phyloP scores from a whole-genome alignment of 768 basidiomycete genomes.

The Tulasnella sp. region DNA sequence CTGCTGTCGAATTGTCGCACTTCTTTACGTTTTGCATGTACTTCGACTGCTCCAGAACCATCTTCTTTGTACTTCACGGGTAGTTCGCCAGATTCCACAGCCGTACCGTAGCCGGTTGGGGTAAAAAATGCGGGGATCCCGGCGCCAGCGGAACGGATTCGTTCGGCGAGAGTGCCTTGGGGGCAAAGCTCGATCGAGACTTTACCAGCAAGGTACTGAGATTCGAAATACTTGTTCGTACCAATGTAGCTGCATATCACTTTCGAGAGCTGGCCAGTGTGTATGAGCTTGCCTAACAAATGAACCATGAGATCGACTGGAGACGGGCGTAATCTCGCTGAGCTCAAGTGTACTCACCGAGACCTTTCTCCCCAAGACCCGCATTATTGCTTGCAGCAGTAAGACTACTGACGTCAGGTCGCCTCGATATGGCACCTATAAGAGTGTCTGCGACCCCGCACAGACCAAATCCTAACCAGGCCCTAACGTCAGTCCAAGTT shows the following conservation, averaged over 20 bases:
- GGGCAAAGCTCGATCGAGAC: constrained; percentile 83
- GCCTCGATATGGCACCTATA: constrained; percentile 60
- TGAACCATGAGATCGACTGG: not conserved
- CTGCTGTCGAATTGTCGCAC: constrained; percentile 65
- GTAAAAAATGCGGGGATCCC: constrained; percentile 93
- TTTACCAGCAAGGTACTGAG: constrained; percentile 62
- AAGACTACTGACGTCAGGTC: constrained; percentile 58
- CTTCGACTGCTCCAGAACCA: constrained; percentile 51
- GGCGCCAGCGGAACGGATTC: constrained; percentile 77
- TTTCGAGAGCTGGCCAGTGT: constrained; percentile 64
- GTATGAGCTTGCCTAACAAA: constrained; percentile 44
- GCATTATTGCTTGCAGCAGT: constrained; percentile 87
- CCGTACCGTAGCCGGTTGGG: constrained; percentile 78
- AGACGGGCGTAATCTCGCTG: not conserved
- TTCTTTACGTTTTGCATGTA: constrained; percentile 69
- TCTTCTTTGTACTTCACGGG: constrained; percentile 60
- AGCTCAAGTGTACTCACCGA: constrained; percentile 37
- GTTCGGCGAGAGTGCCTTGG: constrained; percentile 83
- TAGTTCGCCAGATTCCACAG: constrained; percentile 67
- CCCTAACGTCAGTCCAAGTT: not conserved
- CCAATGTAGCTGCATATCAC: constrained; percentile 87
- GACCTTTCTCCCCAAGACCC: constrained; percentile 55
- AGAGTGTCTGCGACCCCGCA: constrained; percentile 86
- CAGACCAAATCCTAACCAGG: constrained; percentile 63
- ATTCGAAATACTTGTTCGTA: constrained; percentile 12